Base-by-base conservation (phyloP, 2,329 filamentous ascomycete species). In the Hypoxylon sp. region DNA sequence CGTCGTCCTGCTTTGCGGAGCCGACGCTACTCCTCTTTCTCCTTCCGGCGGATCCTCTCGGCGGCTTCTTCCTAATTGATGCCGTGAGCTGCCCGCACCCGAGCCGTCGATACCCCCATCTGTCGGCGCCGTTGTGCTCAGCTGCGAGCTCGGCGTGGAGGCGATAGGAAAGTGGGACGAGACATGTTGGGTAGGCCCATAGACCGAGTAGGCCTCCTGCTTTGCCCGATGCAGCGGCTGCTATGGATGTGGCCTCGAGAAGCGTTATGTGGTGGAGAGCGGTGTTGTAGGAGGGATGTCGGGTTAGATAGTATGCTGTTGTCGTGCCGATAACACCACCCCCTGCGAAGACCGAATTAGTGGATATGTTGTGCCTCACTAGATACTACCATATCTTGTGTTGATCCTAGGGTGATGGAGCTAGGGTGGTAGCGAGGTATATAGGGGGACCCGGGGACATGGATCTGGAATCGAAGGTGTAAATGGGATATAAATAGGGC, bases 281-380 rank as follows among this genome's bases (percentile, higher is more conserved):
- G 46, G 90, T 89, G 78, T 96, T 87, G 82, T 92, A 98, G 31
- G 87, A 89, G 29, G 93, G 90, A 79, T 98, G 94, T 70, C 93
- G 90, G 1, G 94, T 96, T 47, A 98, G 85, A 77, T 91, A 98
- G 80, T 98, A 98, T 64, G 95, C 94, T 4, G 93, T 94, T 54
- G 93, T 96, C 79, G 90, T 92, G 76, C 96, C 96, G 75, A 98
- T 97, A 70, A 98, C 94, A 74, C 95, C 95, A 73, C 94, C 95
- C 73, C 95, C 94, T 93, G 58, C 17, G 47, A 58, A 54, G 11
- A 21, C 2, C 31, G 32, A 39, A 67, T 71, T 69, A 69, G 69
- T 65, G 44, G 62, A 62, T 62, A 48, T 24, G 29, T 44, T 65
- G 51, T 63, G 51, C 6, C 31, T 47, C 35, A 57, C 19, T 69